Base-by-base conservation (phyloP, 2,329 filamentous ascomycete species). In the Myrmaecium sp. region DNA sequence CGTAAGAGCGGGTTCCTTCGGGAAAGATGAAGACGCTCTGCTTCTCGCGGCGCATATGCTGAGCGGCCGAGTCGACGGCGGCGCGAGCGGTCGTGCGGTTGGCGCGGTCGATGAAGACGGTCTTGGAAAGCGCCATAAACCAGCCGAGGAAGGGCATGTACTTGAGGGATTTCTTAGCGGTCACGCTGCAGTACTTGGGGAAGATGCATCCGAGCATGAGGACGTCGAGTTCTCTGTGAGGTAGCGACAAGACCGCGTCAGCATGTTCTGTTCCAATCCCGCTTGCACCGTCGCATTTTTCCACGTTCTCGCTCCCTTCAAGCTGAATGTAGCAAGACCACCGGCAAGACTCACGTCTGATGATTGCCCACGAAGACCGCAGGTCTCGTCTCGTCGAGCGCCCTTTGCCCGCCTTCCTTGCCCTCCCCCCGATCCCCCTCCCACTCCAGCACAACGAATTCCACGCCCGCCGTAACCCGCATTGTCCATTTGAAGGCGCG, bases 301-400 rank as follows among this genome's bases (percentile, higher is more conserved):
- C n/a, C n/a, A n/a, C n/a, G n/a, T n/a, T n/a, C n/a, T n/a, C n/a
- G n/a, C n/a, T n/a, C n/a, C n/a, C n/a, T n/a, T n/a, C n/a, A n/a
- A n/a, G n/a, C n/a, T n/a, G n/a, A n/a, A n/a, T n/a, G n/a, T n/a
- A n/a, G n/a, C n/a, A n/a, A n/a, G n/a, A n/a, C n/a, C n/a, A n/a
- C n/a, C n/a, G n/a, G n/a, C n/a, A 17, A 24, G 14, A 51, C 51
- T 41, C 35, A 56, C 48, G 79, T 82, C 64, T 98, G 89, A 58
- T 98, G 89, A 55, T 95, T 95, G 21, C 78, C 79, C 39, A 98
- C 64, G 44, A 98, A 84, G 30, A 98, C 78, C 30, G 81, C 84
- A 1, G 89, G 89, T 27, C 86, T 62, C 6, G 44, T 47, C 25
- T 51, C 49, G 26, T 44, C 41, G 9, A 46, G 48, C 5, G 41